Evolutionary conservation across 352 stramenopile genomes (phyloP).

Genomic region (Phytophthora pisi): DNA sequence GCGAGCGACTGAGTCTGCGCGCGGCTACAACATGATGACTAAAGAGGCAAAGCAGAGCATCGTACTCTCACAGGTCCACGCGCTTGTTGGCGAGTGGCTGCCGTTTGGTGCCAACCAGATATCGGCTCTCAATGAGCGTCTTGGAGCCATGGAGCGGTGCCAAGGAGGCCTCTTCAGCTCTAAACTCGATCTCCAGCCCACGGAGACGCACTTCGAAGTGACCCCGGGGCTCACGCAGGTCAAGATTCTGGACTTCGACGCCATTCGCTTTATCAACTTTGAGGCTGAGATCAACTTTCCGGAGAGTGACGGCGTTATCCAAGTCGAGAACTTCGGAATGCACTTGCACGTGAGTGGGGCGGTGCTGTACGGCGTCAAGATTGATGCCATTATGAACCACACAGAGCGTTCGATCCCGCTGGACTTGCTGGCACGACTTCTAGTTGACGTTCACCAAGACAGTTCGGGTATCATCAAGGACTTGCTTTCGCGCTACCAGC

Average conservation of each 20-base stretch:
- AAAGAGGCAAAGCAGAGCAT: conserved; percentile 96
- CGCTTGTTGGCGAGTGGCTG: conserved; percentile 97
- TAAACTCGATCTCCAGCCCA: conserved; percentile 88
- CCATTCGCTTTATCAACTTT: conserved; percentile 98
- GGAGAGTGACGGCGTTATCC: conserved; percentile 93
- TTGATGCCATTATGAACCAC: conserved; percentile 98
- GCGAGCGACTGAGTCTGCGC: conserved; percentile 88
- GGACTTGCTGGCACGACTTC: conserved; percentile 93
- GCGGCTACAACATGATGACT: conserved; percentile 88
- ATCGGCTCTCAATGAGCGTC: conserved; percentile 95
- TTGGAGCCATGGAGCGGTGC: conserved; percentile 95
- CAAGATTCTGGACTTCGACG: conserved; percentile 97
- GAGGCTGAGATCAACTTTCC: conserved; percentile 98
- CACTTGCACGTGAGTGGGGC: conserved; percentile 78
- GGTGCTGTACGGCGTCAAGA: conserved; percentile 81
- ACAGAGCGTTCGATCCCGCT: conserved; percentile 96
- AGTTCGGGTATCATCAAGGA: conserved; percentile 95
- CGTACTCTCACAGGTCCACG: conserved; percentile 94
- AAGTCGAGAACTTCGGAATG: conserved; percentile 97
- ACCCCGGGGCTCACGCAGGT: conserved; percentile 95
- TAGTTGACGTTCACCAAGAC: conserved; percentile 97
- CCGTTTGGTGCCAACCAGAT: conserved; percentile 98
- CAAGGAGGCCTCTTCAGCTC: conserved; percentile 97
- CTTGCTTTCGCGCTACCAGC: conserved; percentile 95
- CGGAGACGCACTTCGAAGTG: conserved; percentile 87